Conservation (phyloP, 768 basidiomycete genomes). For the Gautieria morchelliformis region DNA sequence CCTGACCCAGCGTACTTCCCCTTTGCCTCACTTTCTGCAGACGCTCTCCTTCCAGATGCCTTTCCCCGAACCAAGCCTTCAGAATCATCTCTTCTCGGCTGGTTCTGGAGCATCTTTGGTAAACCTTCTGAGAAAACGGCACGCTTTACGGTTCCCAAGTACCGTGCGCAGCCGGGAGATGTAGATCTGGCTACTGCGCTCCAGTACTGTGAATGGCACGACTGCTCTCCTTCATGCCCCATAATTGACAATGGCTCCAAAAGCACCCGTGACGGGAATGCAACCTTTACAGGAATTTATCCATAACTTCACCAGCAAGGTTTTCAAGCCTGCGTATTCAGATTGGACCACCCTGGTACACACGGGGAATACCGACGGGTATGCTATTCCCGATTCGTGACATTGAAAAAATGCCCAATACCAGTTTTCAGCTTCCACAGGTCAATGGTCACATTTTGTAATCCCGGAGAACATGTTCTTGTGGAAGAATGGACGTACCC, state of each 20-base stretch:
- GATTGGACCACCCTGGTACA: constrained; percentile 51
- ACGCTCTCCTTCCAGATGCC: constrained; percentile 40
- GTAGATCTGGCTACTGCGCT: constrained; percentile 56
- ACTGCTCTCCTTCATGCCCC: neutral
- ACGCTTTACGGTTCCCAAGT: constrained; percentile 53
- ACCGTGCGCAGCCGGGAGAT: constrained; percentile 31
- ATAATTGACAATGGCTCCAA: neutral
- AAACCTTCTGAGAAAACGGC: constrained; percentile 33
- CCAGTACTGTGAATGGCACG: constrained; percentile 47
- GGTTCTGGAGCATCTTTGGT: constrained; percentile 51
- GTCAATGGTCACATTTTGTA: constrained; percentile 48
- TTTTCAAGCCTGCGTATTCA: constrained; percentile 47
- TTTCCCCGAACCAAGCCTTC: constrained; percentile 30
- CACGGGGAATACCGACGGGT: constrained; percentile 65
- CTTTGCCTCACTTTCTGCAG: constrained; percentile 49
- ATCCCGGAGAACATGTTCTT: constrained; percentile 52
- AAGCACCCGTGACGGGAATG: constrained; percentile 39
- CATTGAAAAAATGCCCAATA: constrained; percentile 8
- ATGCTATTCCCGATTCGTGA: neutral
- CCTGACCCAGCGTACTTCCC: constrained; percentile 66
- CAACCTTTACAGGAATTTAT: constrained; percentile 48
- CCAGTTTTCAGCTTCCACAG: constrained; percentile 38
- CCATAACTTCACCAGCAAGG: constrained; percentile 41
- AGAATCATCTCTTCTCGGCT: constrained; percentile 31
- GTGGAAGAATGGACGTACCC: constrained; percentile 74